A percentile compares a stretch with the other conserved stretches of the same genome.
phyloP scores from a whole-genome alignment of 2,329 filamentous ascomycete genomes.

The Hortaea werneckii region DNA sequence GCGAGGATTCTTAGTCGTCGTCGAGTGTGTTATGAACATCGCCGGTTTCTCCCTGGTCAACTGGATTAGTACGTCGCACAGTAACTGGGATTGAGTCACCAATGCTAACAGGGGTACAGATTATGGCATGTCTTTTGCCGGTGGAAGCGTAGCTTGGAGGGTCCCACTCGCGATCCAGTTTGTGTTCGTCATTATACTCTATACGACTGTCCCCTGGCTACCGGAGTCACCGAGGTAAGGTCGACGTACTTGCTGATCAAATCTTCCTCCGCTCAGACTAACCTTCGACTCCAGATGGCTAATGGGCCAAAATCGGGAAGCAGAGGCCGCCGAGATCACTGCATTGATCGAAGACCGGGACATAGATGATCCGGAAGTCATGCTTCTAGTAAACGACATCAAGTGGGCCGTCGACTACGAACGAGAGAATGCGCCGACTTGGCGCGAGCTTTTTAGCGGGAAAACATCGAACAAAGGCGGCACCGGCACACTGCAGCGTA shows the following conservation, averaged over 20 bases:
- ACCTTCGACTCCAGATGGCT: no score
- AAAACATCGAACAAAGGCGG: constrained; percentile 49
- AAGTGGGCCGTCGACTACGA: not conserved
- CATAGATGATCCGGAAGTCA: constrained; percentile 19
- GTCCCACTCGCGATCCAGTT: constrained; percentile 43
- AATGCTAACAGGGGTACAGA: no score
- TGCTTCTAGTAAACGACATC: constrained; percentile 14
- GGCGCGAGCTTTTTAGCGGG: constrained; percentile 39
- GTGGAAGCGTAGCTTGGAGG: constrained; percentile 31
- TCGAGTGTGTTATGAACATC: no score
- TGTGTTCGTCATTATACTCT: constrained; percentile 35
- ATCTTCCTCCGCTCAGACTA: no score
- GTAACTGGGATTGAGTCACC: no score
- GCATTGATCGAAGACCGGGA: no score
- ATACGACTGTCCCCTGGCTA: constrained; percentile 29
- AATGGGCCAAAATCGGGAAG: not conserved
- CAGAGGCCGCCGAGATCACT: not conserved
- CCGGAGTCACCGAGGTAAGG: constrained; percentile 38
- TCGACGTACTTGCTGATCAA: no score
- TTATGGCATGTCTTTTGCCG: constrained; percentile 35
- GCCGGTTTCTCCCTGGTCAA: constrained; percentile 40
- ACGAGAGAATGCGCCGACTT: not conserved
- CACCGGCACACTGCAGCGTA: constrained; percentile 48
- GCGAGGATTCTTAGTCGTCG: constrained; percentile 34
- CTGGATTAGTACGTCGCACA: no score